Conservation (phyloP, 345 rosid species). For the Aquilaria malaccensis region DNA sequence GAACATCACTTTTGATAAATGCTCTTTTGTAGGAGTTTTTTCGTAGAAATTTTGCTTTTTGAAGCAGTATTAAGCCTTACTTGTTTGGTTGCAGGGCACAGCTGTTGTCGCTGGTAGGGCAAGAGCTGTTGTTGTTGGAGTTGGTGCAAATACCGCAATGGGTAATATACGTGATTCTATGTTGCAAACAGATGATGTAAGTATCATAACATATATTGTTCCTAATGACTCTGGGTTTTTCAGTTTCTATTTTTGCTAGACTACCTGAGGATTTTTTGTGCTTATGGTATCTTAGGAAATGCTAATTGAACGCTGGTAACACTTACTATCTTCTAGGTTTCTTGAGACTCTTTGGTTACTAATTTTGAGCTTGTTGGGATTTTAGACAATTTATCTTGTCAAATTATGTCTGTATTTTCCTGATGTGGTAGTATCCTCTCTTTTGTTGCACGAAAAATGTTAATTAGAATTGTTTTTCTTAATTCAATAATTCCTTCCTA, state of each 20-base stretch:
- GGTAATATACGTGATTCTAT: conserved; percentile 97
- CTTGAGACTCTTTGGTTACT: no score
- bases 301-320: no score
- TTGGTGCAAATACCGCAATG: conserved; percentile 98
- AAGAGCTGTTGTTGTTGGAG: conserved; percentile 90
- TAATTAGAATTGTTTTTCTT: conserved; percentile 10
- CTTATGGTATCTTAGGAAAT: no score
- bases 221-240: neutral
- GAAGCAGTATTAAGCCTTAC: conserved; percentile 9
- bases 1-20: neutral
- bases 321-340: no score
- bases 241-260: conserved; percentile 7
- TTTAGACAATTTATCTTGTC: no score
- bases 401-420: neutral
- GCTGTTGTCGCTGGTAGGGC: conserved; percentile 90
- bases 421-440: neutral
- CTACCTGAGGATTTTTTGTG: neutral
- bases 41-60: conserved; percentile 6
- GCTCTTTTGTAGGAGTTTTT: neutral
- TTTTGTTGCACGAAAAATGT: no score
- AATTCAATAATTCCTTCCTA: neutral
- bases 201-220: conserved; percentile 5
- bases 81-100: conserved; percentile 72
- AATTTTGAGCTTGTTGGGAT: no score
- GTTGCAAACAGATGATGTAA: conserved; percentile 90